Evolutionary conservation across 73 alveolate species (phyloP).

Genomic region (Symbiodinium natans): DNA sequence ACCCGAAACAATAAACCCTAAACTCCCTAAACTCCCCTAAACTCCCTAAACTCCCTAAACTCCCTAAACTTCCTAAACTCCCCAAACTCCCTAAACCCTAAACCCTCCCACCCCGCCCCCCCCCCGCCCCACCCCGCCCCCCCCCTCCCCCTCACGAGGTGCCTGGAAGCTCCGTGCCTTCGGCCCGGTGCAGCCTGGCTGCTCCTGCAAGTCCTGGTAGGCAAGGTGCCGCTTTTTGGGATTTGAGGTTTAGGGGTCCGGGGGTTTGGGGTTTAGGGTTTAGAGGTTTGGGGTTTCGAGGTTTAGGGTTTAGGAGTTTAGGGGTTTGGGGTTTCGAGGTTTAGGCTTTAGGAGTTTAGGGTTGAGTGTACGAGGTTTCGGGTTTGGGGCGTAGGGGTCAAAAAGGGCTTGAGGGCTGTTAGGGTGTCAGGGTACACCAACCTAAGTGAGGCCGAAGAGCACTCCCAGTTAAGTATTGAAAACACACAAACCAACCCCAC

Average conservation of each 20-base stretch:
- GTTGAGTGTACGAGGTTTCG: not conserved
- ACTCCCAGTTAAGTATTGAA: no score
- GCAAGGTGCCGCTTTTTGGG: not conserved
- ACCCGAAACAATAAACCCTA: not conserved
- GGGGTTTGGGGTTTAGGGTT: not conserved
- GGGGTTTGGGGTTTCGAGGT: not conserved
- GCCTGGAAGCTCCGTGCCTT: conserved; percentile 25
- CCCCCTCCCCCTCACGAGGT: no score
- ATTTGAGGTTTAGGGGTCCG: not conserved
- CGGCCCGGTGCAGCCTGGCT: conserved; percentile 72
- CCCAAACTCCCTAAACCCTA: not conserved
- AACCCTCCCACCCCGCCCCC: no score
- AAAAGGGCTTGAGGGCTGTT: not conserved
- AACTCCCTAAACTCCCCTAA: not conserved
- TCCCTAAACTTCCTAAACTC: not conserved
- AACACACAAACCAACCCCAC: no score
- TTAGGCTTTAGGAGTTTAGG: not conserved
- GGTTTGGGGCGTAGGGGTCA: not conserved
- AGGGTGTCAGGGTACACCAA: not conserved
- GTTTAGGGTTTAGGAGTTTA: not conserved
- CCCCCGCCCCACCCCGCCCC: no score
- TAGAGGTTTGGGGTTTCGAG: not conserved
- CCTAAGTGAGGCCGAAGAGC: no score
- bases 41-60: not conserved
- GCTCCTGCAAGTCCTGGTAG: conserved; percentile 20